Evolutionary conservation across 2,329 filamentous ascomycete species (phyloP).

Genomic region (Ploettnerulaceae sp.): DNA sequence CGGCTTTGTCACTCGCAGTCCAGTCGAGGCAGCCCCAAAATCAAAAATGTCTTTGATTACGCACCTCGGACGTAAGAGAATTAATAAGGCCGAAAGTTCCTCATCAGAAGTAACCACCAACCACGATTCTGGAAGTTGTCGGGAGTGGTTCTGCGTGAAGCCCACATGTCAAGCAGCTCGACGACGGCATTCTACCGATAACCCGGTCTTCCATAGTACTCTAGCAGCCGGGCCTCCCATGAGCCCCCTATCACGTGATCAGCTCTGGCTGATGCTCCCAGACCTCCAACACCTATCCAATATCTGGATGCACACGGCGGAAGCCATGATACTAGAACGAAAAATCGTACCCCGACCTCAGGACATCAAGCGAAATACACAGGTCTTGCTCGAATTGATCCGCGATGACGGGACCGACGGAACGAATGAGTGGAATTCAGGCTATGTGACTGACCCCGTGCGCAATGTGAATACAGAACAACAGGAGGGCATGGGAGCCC

Average conservation of each 20-base stretch:
- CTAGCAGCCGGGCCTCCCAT: slow-evolving; percentile 59
- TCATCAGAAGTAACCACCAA: slow-evolving; percentile 23
- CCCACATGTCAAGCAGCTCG: slow-evolving; percentile 28
- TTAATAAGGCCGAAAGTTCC: slow-evolving; percentile 25
- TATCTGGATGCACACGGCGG: slow-evolving; percentile 59
- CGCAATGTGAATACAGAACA: slow-evolving; percentile 18
- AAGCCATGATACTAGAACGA: slow-evolving; percentile 55
- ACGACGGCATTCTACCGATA: slow-evolving; percentile 30
- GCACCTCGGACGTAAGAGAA: slow-evolving; percentile 55
- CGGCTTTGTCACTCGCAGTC: slow-evolving; percentile 44
- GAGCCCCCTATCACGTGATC: slow-evolving; percentile 47
- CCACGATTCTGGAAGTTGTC: slow-evolving; percentile 28
- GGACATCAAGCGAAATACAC: slow-evolving; percentile 59
- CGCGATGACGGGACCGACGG: slow-evolving; percentile 55
- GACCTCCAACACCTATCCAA: slow-evolving; percentile 55
- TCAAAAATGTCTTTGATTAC: slow-evolving; percentile 44
- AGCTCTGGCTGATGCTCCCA: slow-evolving; percentile 45
- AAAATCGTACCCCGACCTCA: slow-evolving; percentile 52
- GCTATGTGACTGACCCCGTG: slow-evolving; percentile 8
- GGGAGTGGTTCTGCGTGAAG: slow-evolving; percentile 35
- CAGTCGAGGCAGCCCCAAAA: slow-evolving; percentile 39
- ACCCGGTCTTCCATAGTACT: slow-evolving; percentile 54
- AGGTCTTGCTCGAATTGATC: slow-evolving; percentile 60
- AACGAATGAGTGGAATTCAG: slow-evolving; percentile 53
- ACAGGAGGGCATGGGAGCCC: slow-evolving; percentile 20